These are phyloP conservation scores for Dryadomyces quercus-mongolicae DNA, from an alignment of 2,329 filamentous ascomycete species.

Conservation along the genomic window DNA sequence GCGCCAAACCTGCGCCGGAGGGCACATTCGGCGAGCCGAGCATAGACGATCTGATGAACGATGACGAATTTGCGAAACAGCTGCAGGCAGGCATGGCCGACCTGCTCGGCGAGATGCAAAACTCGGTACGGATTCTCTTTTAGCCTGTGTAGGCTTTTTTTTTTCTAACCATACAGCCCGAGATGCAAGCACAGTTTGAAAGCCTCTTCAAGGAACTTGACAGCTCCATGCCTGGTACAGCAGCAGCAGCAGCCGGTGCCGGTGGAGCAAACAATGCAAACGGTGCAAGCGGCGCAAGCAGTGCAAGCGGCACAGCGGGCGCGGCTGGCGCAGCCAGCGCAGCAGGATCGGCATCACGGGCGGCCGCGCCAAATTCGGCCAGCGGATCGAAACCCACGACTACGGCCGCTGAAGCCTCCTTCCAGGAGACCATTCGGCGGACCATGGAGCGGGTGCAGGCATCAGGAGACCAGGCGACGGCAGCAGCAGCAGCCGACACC, in stretches of 20 bases:
- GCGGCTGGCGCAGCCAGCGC: conserved; percentile 5
- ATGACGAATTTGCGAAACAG: conserved; percentile 72
- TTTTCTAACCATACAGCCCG: conserved; percentile 33
- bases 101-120: conserved; percentile 58
- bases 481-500: conserved; percentile 53
- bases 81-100: conserved; percentile 85
- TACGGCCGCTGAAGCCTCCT: conserved; percentile 36
- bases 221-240: conserved; percentile 19
- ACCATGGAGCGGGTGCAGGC: conserved; percentile 96
- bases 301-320: conserved; percentile 10
- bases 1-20: conserved; percentile 8
- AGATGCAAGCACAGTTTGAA: conserved; percentile 71
- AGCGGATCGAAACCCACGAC: no score
- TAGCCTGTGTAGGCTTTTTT: background rate
- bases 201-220: conserved; percentile 63
- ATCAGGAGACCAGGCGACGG: conserved; percentile 75
- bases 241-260: no score
- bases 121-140: background rate
- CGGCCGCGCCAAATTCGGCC: no score
- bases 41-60: conserved; percentile 37
- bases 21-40: conserved; percentile 11
- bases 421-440: conserved; percentile 83
- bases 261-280: background rate
- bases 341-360: no score
- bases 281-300: conserved; percentile 3